Base-by-base conservation (phyloP, 2,329 filamentous ascomycete genomes). In the Aspergillus persii region DNA sequence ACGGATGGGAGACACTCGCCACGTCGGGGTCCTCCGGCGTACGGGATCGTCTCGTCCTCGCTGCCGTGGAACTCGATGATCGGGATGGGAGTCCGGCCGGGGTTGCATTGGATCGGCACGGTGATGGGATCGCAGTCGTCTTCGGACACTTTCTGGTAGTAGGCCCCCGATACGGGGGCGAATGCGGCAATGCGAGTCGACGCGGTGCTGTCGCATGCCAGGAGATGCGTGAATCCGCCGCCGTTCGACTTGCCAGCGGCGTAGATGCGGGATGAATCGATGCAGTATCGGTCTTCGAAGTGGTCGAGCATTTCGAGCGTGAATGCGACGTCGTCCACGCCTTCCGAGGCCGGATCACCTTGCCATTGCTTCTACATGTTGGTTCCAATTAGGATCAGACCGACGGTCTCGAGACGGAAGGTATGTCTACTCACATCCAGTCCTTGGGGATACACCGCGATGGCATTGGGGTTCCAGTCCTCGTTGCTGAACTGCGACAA, bases 231-330 rank as follows among this genome's bases (percentile, higher is more conserved):
- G 27, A 81, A 80, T 9, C 79, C 83, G 2, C 81, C 84, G 5
- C 83, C 84, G 51, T 86, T 84, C 63, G 77, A 84, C 64, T 86
- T 84, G 50, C 80, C 81, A 1, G 76, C 74, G 11, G 76, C 76
- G 61, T 81, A 83, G 48, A 83, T 71, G 8, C 75, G 76, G 4
- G 66, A 64, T 1, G 69, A 60, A 59, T 83, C 77, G 61, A 84
- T 74, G 67, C 81, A 83, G 66, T 79, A 80, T 3, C 67, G 66
- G 8, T 67, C 59, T 54, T 74, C 66, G 9, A 83, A 63, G n/a
- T 69, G 59, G 36, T 71, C 64, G 15, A 83, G 65, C 18, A 83
- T 72, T 56, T 80, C 77, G 3, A 76, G 63, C 23, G 75, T 79
- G 66, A 82, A 83, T 8, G 68, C 68, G 4, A 81, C 66, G 59